Base-by-base conservation (phyloP, 495 filamentous ascomycete genomes). In the Hyaloscypha variabilis region DNA sequence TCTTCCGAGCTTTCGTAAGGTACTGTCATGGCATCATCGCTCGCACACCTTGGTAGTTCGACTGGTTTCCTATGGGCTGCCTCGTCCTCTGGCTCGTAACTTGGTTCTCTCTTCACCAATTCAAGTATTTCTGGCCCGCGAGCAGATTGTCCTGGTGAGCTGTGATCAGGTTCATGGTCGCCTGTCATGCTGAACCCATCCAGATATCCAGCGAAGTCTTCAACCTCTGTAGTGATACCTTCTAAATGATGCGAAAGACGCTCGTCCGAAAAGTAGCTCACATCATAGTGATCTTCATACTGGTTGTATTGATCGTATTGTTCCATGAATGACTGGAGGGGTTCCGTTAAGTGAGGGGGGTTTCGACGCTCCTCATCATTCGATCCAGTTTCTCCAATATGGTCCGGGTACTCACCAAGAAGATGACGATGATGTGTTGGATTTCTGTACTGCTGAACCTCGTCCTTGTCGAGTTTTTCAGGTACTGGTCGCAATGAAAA, bases 391-490 rank as follows among this genome's bases (percentile, higher is more conserved):
- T 72, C 66, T 52, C 74, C 69, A 34, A 65, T 68, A n/a, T 24
- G 17, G 51, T 69, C 67, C 73, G 67, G 67, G 82, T 84, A 88
- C 86, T 83, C 79, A 89, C 85, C 82, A 71, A 71, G 72, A 77
- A 78, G 81, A 86, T 79, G 85, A 89, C 83, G 85, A 87, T 84
- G 77, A 76, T 79, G 21, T 61, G 17, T 24, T 21, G 21, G 14
- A 56, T 46, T 25, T 63, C 26, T 49, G 13, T 46, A 46, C 11
- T 71, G 67, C 60, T 62, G 62, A 62, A 68, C 67, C 65, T 64
- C 66, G 68, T 66, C 67, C 73, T 72, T 74, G 77, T 73, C 74
- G 74, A 75, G 74, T 74, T 73, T 65, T 68, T 77, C 68, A 59
- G 69, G 73, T 54, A 66, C 66, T 67, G 67, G 60, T 65, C 62